phyloP scores from a whole-genome alignment of 345 rosid genomes.

The Dovyalis caffra region DNA sequence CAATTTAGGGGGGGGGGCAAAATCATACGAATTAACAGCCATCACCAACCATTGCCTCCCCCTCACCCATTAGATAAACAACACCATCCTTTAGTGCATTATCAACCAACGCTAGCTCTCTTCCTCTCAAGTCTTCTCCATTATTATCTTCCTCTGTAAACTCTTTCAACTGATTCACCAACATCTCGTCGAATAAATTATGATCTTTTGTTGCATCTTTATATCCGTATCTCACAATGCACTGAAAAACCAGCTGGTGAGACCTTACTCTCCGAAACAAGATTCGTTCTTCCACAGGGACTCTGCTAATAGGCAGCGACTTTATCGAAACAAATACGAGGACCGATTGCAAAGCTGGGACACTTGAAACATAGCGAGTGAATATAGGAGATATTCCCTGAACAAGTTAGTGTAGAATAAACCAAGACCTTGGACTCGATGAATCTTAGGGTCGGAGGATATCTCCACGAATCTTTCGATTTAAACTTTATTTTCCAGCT shows the following conservation, averaged over 20 bases:
- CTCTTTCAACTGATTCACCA: constrained; percentile 35
- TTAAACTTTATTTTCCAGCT: constrained; percentile 44
- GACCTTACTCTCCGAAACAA: constrained; percentile 37
- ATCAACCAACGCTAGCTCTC: constrained; percentile 15
- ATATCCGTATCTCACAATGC: constrained; percentile 53
- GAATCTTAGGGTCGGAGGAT: neutral
- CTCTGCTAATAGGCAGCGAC: constrained; percentile 37
- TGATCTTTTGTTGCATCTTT: constrained; percentile 30
- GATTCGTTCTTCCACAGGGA: constrained; percentile 35
- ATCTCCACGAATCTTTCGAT: constrained; percentile 23
- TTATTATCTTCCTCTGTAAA: constrained; percentile 20
- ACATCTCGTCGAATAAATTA: constrained; percentile 32
- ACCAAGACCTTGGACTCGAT: constrained; percentile 41
- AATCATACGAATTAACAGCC: no score
- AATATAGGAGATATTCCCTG: constrained; percentile 46
- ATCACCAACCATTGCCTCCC: no score
- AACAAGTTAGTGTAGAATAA: constrained; percentile 44
- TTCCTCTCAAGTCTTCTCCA: neutral
- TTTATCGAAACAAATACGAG: constrained; percentile 46
- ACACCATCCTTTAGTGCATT: constrained; percentile 26
- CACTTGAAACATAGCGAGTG: constrained; percentile 40
- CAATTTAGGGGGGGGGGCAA: no score
- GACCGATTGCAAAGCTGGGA: constrained; percentile 39
- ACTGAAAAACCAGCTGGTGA: constrained; percentile 29
- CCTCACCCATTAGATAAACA: constrained; percentile 54